These are phyloP conservation scores for Hypoxylon sp. DNA, from an alignment of 2,329 filamentous ascomycete genomes.

Conservation along the genomic window DNA sequence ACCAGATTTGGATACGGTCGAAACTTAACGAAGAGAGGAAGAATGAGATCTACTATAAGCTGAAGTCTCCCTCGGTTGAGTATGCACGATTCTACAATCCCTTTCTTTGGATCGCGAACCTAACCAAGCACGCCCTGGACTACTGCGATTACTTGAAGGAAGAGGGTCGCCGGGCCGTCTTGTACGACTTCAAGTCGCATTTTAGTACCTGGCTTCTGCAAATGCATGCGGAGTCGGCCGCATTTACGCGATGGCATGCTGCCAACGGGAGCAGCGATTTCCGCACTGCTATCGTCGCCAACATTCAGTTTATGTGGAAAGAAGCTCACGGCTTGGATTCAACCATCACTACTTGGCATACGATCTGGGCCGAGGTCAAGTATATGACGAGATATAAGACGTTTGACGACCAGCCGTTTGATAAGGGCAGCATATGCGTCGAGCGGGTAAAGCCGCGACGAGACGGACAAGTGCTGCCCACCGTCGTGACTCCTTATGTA, in stretches of 20 bases:
- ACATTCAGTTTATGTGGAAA: conserved; percentile 70
- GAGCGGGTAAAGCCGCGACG: neutral
- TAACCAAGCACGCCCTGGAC: conserved; percentile 77
- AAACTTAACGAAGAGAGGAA: conserved; percentile 47
- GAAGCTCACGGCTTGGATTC: conserved; percentile 61
- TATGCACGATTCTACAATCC: conserved; percentile 69
- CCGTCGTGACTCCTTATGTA: conserved; percentile 75
- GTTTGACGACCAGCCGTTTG: conserved; percentile 28
- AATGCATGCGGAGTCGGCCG: conserved; percentile 51
- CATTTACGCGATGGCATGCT: conserved; percentile 63
- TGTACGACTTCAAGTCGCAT: conserved; percentile 62
- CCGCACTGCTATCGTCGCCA: conserved; percentile 64
- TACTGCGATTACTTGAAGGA: conserved; percentile 58
- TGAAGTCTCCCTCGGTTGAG: conserved; percentile 62
- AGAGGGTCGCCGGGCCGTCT: conserved; percentile 49
- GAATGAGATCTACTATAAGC: conserved; percentile 67
- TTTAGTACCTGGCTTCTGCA: conserved; percentile 66
- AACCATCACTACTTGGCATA: conserved; percentile 47
- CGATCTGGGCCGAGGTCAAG: conserved; percentile 63
- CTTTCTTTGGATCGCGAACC: conserved; percentile 75
- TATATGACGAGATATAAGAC: conserved; percentile 48
- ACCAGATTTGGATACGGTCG: conserved; percentile 72
- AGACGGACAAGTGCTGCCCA: conserved; percentile 47
- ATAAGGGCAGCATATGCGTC: neutral
- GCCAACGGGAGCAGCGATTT: conserved; percentile 65